phyloP scores from a whole-genome alignment of 805 yeast species.

The Pichia kluyveri region DNA sequence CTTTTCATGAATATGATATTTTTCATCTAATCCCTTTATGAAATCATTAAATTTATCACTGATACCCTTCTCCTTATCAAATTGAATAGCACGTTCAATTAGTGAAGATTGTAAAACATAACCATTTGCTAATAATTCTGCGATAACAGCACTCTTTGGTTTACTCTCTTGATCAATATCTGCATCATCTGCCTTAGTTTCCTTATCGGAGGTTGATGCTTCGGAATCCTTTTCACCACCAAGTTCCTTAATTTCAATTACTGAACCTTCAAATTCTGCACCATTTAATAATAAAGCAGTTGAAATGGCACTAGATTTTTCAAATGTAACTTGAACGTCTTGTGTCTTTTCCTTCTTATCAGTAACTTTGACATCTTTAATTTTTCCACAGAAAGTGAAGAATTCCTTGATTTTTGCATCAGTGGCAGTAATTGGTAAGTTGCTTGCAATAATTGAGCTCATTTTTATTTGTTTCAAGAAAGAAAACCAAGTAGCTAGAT shows the following conservation, averaged over 20 bases:
- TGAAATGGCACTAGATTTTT: slow-evolving; percentile 48
- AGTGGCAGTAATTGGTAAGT: slow-evolving; percentile 42
- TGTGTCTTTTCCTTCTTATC: slow-evolving; percentile 27
- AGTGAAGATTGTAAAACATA: slow-evolving; percentile 56
- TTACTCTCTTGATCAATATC: slow-evolving; percentile 64
- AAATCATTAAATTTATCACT: slow-evolving; percentile 49
- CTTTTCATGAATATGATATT: slow-evolving; percentile 53
- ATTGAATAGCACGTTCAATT: slow-evolving; percentile 48
- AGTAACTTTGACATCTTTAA: slow-evolving; percentile 27
- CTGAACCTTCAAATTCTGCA: slow-evolving; percentile 58
- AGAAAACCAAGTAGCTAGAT: background rate
- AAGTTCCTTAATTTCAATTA: slow-evolving; percentile 34
- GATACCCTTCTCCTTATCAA: slow-evolving; percentile 59
- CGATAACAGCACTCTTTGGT: slow-evolving; percentile 67
- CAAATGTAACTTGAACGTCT: slow-evolving; percentile 44
- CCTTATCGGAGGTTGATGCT: slow-evolving; percentile 10
- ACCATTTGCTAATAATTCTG: slow-evolving; percentile 70
- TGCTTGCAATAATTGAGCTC: slow-evolving; percentile 43
- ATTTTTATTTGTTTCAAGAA: slow-evolving; percentile 6
- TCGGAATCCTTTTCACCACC: slow-evolving; percentile 11
- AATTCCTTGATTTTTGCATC: slow-evolving; percentile 50
- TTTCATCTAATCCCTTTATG: slow-evolving; percentile 44
- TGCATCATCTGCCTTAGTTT: slow-evolving; percentile 9
- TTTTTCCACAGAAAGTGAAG: slow-evolving; percentile 67
- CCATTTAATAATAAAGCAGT: slow-evolving; percentile 67